Conservation (phyloP, 2,329 filamentous ascomycete species). For the Arachnomyces sp. region DNA sequence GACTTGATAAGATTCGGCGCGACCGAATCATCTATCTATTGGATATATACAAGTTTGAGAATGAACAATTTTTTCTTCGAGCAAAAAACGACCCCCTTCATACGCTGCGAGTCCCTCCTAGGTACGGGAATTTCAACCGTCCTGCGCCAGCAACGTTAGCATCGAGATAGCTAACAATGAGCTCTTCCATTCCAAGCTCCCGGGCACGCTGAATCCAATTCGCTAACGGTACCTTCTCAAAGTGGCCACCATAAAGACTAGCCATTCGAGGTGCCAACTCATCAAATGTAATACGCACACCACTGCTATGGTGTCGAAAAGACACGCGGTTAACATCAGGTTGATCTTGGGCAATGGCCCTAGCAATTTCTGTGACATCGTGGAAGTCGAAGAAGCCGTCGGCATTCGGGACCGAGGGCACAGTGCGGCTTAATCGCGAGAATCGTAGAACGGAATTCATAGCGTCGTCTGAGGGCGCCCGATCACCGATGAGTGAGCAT, state of each 20-base stretch:
- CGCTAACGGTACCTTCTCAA: no score
- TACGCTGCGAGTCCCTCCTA: no score
- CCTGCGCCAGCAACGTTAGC: background rate
- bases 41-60: no score
- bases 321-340: no score
- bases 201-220: no score
- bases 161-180: background rate
- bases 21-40: no score
- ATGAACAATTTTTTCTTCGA: no score
- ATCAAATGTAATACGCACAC: background rate
- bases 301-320: background rate
- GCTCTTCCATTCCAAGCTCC: background rate
- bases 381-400: slow-evolving; percentile 2
- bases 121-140: background rate
- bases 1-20: no score
- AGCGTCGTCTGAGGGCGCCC: background rate
- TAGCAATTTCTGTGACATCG: background rate
- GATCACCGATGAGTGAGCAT: slow-evolving; percentile 7
- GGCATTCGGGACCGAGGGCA: background rate
- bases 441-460: background rate
- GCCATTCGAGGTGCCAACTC: background rate
- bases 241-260: no score
- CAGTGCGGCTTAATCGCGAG: background rate
- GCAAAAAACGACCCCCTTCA: no score
- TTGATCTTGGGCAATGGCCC: background rate